Percentiles rank a stretch among this genome's conserved stretches.
These are phyloP conservation scores for Prosopis cineraria DNA, from an alignment of 306 rosid species.

Conservation along the genomic window DNA sequence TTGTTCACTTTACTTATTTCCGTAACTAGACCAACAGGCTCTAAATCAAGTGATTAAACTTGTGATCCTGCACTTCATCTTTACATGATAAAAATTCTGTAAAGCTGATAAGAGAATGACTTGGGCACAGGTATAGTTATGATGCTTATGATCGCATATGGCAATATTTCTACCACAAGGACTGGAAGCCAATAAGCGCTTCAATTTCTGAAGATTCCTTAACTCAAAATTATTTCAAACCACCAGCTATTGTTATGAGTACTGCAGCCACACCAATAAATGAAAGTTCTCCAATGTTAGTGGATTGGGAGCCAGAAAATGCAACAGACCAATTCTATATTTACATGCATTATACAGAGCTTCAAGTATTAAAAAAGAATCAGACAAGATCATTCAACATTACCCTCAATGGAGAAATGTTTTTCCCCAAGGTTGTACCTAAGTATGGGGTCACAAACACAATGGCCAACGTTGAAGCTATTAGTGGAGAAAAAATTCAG, in stretches of 20 bases:
- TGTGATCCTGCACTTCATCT: neutral
- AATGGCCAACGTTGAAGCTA: neutral
- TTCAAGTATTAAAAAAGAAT: constrained; percentile 25
- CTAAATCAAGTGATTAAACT: too few species aligned
- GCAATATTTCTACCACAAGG: accelerated
- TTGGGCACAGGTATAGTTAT: constrained; percentile 32
- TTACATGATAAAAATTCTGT: neutral
- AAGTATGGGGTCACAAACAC: accelerated
- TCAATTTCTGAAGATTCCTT: neutral
- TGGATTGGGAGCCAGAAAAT: neutral
- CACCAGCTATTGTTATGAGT: constrained; percentile 34
- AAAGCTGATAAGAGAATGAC: neutral
- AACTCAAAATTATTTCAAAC: neutral
- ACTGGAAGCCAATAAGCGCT: constrained; percentile 4
- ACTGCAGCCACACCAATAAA: constrained; percentile 32
- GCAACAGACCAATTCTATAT: constrained; percentile 3
- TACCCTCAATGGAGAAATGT: neutral
- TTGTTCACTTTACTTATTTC: too few species aligned
- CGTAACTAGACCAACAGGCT: too few species aligned
- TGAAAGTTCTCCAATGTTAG: constrained; percentile 4
- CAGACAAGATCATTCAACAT: constrained; percentile 42
- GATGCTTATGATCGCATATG: constrained; percentile 45
- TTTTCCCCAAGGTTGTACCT: neutral
- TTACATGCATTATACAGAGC: constrained; percentile 43
- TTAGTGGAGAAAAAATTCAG: neutral